Base-by-base conservation (phyloP, 352 stramenopile species). In the Phytophthora foliorum region DNA sequence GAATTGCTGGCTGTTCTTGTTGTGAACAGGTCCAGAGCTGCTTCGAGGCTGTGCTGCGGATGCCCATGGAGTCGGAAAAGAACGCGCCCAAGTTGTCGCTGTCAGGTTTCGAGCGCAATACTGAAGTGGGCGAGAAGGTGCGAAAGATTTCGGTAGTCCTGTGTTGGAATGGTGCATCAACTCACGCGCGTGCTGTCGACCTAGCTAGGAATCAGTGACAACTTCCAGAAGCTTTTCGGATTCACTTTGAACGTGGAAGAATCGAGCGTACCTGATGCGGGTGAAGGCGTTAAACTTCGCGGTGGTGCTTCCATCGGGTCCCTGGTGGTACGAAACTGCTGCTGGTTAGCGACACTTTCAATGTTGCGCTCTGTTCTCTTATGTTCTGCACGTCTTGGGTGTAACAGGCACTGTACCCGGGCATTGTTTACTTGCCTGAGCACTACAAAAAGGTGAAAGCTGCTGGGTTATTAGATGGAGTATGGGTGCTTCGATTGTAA, bases 391-490 rank as follows among this genome's bases (percentile, higher is more conserved):
- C 24, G 13, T 13, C 21, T 24, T 27, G 38, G 38, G 7, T 57
- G 14, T 14, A 38, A 25, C 25, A 94, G 86, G 86, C 86, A 10
- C 50, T 94, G 25, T 94, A 91, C 46, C 87, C 89, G 10, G 89
- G 89, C 16, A 89, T 81, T 1, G 87, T 95, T 21, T 96, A 94
- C 61, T 69, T 94, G 29, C 86, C 89, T 17, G 89, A 96, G 70
- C 89, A 96, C 67, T 92, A 89, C 65, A 93, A 92, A 59, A 94
- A 95, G 79, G 84, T 91, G 62, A 25, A 57, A 41, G 9, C 21
- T 57, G 8, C 2, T 60, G 19, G 36, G 19, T 22, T 46, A 22
- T 24, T 38, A 38, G 32, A 17, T 46, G 11, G 8, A 10, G 10
- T 4, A 34, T n/a, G 13, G 9, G 5, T 63, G 11, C 7, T 34